Conservation (phyloP, 352 stramenopile species). For the Phytopythium sindhum region DNA sequence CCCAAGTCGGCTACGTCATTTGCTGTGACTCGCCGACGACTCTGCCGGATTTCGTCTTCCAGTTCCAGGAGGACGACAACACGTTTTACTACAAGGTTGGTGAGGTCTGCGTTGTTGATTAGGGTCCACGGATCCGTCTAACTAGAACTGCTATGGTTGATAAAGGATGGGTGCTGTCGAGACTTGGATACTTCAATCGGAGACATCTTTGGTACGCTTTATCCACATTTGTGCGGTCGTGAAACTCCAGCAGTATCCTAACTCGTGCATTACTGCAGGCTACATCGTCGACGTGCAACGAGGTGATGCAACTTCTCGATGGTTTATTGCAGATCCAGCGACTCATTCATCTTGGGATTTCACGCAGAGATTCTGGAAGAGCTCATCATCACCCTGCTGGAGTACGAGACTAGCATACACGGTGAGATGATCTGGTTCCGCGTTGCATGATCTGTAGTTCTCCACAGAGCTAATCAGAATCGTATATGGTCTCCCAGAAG, state of each 20-base stretch:
- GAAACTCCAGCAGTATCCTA: not conserved
- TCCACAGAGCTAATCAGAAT: not conserved
- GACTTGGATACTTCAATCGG: constrained; percentile 80
- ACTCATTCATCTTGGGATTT: not conserved
- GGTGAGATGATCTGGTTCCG: constrained; percentile 19
- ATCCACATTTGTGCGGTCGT: not conserved
- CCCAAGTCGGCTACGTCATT: constrained; percentile 85
- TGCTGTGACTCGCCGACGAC: constrained; percentile 67
- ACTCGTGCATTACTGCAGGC: constrained; percentile 28
- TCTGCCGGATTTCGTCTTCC: constrained; percentile 77
- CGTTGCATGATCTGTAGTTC: not conserved
- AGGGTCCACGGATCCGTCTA: not conserved
- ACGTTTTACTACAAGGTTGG: constrained; percentile 88
- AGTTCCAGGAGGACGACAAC: constrained; percentile 85
- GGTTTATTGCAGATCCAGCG: not conserved
- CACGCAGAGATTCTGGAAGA: constrained; percentile 68
- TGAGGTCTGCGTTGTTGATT: not conserved
- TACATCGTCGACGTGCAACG: constrained; percentile 80
- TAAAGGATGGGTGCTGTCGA: constrained; percentile 68
- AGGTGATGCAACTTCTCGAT: constrained; percentile 30
- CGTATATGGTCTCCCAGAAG: constrained; percentile 34
- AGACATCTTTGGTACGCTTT: constrained; percentile 67
- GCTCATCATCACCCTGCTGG: constrained; percentile 61
- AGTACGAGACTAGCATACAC: constrained; percentile 69
- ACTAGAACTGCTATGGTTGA: not conserved